Evolutionary conservation across 805 yeast species (phyloP).

Genomic region (Metschnikowia corniflorae): DNA sequence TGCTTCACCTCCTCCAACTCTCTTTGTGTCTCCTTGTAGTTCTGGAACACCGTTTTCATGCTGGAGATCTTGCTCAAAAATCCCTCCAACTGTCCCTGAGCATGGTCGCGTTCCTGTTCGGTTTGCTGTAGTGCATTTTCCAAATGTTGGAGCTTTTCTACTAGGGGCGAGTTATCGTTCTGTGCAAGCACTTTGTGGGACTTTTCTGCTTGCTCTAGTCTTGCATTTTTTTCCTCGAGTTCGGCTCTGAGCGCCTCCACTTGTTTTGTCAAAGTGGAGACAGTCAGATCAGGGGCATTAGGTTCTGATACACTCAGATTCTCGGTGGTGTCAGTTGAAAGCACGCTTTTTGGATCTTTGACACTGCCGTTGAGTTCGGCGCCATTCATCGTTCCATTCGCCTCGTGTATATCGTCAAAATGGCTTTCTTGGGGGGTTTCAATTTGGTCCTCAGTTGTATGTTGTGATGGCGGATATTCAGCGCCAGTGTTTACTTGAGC

Average conservation of each 20-base stretch:
- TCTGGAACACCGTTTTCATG: conserved; percentile 67
- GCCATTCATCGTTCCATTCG: too few species aligned
- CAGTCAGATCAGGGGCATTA: too few species aligned
- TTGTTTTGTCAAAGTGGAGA: background rate
- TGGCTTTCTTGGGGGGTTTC: too few species aligned
- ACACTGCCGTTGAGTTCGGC: too few species aligned
- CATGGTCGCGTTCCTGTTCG: conserved; percentile 48
- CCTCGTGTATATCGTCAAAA: too few species aligned
- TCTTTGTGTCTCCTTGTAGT: conserved; percentile 67
- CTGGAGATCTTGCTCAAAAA: conserved; percentile 61
- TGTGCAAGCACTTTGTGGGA: conserved; percentile 4
- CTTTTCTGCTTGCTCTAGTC: conserved; percentile 4
- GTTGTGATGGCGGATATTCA: too few species aligned
- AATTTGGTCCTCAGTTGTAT: too few species aligned
- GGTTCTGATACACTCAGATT: too few species aligned
- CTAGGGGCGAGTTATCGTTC: conserved; percentile 1
- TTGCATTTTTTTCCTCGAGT: conserved; percentile 4
- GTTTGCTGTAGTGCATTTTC: conserved; percentile 11
- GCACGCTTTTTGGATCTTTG: too few species aligned
- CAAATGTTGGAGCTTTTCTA: background rate
- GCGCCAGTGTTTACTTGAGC: too few species aligned
- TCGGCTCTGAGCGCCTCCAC: conserved; percentile 3
- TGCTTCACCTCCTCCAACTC: conserved; percentile 46
- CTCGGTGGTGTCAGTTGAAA: too few species aligned
- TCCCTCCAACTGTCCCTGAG: conserved; percentile 58